Conservation (phyloP, 164 flowering plant species). For the Brasenia schreberi region DNA sequence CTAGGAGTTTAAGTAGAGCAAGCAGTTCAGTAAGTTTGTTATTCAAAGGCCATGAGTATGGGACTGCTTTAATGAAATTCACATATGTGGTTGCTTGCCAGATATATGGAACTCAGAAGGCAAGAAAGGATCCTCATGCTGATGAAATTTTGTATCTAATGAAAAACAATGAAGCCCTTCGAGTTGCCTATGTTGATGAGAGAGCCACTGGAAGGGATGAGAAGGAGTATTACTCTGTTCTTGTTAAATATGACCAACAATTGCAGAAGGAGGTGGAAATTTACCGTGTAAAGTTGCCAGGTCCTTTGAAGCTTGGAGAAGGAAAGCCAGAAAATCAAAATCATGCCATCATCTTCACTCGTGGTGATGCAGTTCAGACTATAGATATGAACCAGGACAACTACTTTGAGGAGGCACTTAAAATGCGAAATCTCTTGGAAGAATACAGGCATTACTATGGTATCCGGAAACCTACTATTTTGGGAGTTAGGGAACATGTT, state of each 20-base stretch:
- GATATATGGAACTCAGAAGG: conserved; percentile 76
- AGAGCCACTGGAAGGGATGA: conserved; percentile 46
- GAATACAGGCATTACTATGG: conserved; percentile 57
- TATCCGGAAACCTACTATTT: conserved; percentile 75
- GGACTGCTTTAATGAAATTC: conserved; percentile 73
- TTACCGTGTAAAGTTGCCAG: conserved; percentile 73
- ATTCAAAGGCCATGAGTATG: conserved; percentile 63
- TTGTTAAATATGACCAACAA: conserved; percentile 78
- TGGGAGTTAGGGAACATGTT: conserved; percentile 86
- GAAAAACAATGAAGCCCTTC: conserved; percentile 82
- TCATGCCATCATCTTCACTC: conserved; percentile 86
- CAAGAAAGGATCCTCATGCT: conserved; percentile 49
- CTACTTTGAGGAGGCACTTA: conserved; percentile 90
- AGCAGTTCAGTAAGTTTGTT: conserved; percentile 40
- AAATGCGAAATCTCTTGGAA: conserved; percentile 87
- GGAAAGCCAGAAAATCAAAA: conserved; percentile 98
- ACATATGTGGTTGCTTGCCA: conserved; percentile 90
- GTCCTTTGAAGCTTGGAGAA: conserved; percentile 84
- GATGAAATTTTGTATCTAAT: conserved; percentile 67
- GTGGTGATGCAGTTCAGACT: conserved; percentile 94
- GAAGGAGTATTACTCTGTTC: conserved; percentile 69
- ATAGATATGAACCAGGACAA: conserved; percentile 98
- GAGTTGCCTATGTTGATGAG: conserved; percentile 93
- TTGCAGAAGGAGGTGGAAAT: conserved; percentile 72
- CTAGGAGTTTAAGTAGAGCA: not conserved